phyloP scores from a whole-genome alignment of 345 rosid genomes.

The Rhodamnia rubescens region DNA sequence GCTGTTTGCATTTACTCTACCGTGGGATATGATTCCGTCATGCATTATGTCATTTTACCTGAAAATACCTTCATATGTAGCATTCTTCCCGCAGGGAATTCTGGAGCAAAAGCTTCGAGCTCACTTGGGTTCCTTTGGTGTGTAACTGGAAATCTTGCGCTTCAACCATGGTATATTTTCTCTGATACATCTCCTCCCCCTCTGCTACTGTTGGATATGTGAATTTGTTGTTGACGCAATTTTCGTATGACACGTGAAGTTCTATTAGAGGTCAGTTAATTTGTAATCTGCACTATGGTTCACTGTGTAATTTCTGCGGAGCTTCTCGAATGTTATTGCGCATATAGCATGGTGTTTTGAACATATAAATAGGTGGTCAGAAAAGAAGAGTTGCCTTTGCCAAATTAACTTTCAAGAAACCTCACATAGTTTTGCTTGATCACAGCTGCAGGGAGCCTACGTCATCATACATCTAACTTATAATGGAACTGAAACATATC shows the following conservation, averaged over 20 bases:
- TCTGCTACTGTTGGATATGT: neutral
- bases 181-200: neutral
- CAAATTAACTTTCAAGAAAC: neutral
- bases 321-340: neutral
- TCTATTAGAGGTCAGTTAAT: neutral
- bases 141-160: neutral
- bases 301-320: neutral
- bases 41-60: neutral
- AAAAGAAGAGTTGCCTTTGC: neutral
- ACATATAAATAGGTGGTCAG: neutral
- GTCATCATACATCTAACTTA: neutral
- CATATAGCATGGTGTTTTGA: neutral
- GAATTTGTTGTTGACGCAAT: neutral
- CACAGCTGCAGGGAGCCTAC: neutral
- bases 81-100: neutral
- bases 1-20: too few species aligned
- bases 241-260: neutral
- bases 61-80: neutral
- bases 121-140: neutral
- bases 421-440: neutral
- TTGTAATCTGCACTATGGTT: neutral
- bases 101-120: neutral
- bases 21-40: neutral
- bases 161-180: neutral
- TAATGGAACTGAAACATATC: neutral